Conservation (phyloP, 2,329 filamentous ascomycete genomes). For the Ophiostoma quercus region DNA sequence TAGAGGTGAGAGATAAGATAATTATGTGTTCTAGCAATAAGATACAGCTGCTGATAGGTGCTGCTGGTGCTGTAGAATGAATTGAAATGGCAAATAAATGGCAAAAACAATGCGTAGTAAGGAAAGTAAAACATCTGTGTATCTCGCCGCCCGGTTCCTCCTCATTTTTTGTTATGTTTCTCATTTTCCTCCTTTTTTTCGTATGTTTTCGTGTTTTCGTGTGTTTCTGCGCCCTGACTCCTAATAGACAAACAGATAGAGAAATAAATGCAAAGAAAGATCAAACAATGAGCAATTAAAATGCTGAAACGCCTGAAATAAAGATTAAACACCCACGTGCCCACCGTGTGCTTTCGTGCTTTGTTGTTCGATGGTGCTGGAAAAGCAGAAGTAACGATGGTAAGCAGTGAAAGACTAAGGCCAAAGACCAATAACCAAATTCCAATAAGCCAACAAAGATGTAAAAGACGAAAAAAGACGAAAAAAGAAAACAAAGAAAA, state of each 20-base stretch:
- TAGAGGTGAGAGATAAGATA: background rate
- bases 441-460: background rate
- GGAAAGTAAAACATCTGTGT: background rate
- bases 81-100: background rate
- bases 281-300: background rate
- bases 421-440: background rate
- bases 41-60: background rate
- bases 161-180: too few relatives aligned
- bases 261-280: background rate
- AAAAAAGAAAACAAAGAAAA: background rate
- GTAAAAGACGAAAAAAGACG: background rate
- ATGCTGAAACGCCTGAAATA: too few relatives aligned
- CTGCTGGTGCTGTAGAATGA: background rate
- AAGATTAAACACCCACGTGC: background rate
- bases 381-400: background rate
- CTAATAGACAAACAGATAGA: background rate
- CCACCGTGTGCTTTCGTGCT: background rate
- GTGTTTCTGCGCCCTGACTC: background rate
- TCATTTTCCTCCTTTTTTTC: background rate
- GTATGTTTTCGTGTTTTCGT: background rate
- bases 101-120: background rate
- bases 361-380: background rate
- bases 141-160: background rate
- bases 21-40: background rate
- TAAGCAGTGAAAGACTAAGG: background rate